Evolutionary conservation across 768 basidiomycete genomes (phyloP).

Genomic region (Lactarius indigo): DNA sequence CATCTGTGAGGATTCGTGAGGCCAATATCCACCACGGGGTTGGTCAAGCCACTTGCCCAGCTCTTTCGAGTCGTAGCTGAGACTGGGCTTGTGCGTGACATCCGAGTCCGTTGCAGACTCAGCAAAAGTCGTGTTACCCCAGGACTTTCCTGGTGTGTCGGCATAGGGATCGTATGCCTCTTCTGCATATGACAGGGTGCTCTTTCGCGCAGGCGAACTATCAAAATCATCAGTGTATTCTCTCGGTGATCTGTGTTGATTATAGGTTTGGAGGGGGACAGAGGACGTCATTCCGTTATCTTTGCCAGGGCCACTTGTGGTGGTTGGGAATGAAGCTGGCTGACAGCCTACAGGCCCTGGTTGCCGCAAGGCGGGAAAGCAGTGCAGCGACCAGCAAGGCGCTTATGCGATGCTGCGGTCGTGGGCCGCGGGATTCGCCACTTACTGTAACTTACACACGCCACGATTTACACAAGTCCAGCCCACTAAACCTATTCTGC

Average conservation of each 20-base stretch:
- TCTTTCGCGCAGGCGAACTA: not conserved
- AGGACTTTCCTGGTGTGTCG: not conserved
- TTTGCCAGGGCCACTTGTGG: conserved; percentile 30
- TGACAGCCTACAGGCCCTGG: not conserved
- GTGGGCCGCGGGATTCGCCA: not conserved
- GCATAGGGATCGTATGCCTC: conserved; percentile 18
- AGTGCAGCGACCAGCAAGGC: not conserved
- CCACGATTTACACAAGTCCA: not conserved
- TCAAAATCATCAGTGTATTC: not conserved
- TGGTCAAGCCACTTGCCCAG: conserved; percentile 7
- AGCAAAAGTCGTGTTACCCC: not conserved
- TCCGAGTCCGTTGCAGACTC: not conserved
- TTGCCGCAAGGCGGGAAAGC: not conserved
- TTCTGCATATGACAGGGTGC: conserved; percentile 16
- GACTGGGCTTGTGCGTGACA: conserved; percentile 5
- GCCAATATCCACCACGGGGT: not conserved
- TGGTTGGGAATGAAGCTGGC: conserved; percentile 15
- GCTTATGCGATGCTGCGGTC: not conserved
- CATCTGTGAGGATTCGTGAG: conserved; percentile 6
- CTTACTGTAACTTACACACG: not conserved
- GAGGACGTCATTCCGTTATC: conserved; percentile 39
- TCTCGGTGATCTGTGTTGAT: not conserved
- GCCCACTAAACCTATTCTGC: not conserved
- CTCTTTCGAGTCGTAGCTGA: conserved; percentile 12
- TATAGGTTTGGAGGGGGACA: conserved; percentile 3